phyloP scores from a whole-genome alignment of 306 rosid genomes.

The Corylus americana region DNA sequence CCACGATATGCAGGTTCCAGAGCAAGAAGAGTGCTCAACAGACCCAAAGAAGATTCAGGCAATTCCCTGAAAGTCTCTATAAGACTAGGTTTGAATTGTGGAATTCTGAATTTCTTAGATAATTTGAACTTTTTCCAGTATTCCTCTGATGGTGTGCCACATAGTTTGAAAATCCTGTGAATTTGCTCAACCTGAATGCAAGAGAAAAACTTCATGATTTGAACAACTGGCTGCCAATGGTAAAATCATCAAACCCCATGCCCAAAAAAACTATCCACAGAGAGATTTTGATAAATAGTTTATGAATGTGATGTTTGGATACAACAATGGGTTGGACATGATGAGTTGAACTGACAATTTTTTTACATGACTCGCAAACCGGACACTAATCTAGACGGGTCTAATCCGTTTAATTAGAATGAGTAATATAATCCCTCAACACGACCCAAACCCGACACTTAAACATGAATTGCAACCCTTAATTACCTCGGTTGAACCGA shows the following conservation, averaged over 20 bases:
- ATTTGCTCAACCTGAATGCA: slow-evolving; percentile 85
- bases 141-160: slow-evolving; percentile 92
- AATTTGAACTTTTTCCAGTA: slow-evolving; percentile 75
- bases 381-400: too few relatives aligned
- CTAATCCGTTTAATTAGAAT: too few relatives aligned
- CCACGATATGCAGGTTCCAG: slow-evolving; percentile 83
- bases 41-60: slow-evolving; percentile 70
- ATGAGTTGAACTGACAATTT: too few relatives aligned
- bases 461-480: too few relatives aligned
- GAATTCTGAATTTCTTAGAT: slow-evolving; percentile 66
- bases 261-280: background rate
- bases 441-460: too few relatives aligned
- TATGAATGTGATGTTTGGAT: background rate
- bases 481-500: slow-evolving; percentile 79
- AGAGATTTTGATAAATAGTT: background rate
- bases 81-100: slow-evolving; percentile 64
- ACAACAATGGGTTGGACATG: slow-evolving; percentile 1
- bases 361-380: too few relatives aligned
- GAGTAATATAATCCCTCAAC: too few relatives aligned
- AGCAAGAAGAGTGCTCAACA: slow-evolving; percentile 71
- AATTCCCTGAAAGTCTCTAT: slow-evolving; percentile 60
- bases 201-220: slow-evolving; percentile 23
- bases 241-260: slow-evolving; percentile 12
- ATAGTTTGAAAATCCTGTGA: slow-evolving; percentile 77
- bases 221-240: background rate